Percentiles rank a stretch among this genome's conserved stretches.
Evolutionary conservation across 805 yeast species (phyloP).

Genomic region (Lipomyces orientalis): DNA sequence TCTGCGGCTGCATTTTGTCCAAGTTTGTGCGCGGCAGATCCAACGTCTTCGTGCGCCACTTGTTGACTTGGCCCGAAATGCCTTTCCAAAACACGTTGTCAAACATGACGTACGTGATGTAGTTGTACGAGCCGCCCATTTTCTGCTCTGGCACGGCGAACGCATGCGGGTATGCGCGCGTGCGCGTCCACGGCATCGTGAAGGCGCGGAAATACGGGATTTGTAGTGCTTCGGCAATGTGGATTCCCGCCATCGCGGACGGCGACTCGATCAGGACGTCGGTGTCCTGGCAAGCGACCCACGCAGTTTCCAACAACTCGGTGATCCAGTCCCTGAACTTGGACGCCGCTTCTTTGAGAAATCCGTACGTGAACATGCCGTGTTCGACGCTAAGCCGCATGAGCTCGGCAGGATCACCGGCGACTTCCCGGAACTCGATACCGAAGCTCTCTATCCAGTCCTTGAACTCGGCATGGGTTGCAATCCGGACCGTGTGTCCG

Average conservation of each 20-base stretch:
- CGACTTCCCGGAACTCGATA: slow-evolving; percentile 71
- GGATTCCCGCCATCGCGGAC: slow-evolving; percentile 93
- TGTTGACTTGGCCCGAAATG: slow-evolving; percentile 81
- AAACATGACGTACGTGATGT: slow-evolving; percentile 88
- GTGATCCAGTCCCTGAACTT: slow-evolving; percentile 84
- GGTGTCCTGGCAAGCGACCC: slow-evolving; percentile 84
- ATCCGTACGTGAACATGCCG: slow-evolving; percentile 82
- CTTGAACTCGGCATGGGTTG: slow-evolving; percentile 82
- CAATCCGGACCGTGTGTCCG: slow-evolving; percentile 84
- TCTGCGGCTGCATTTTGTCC: slow-evolving; percentile 71
- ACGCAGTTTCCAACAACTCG: slow-evolving; percentile 71
- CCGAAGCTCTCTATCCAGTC: slow-evolving; percentile 75
- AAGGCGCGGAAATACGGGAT: slow-evolving; percentile 94
- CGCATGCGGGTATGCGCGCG: slow-evolving; percentile 96
- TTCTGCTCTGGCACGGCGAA: slow-evolving; percentile 93
- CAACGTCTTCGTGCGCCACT: slow-evolving; percentile 78
- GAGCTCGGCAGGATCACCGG: slow-evolving; percentile 91
- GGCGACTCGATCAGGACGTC: slow-evolving; percentile 95
- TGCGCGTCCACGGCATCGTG: slow-evolving; percentile 98
- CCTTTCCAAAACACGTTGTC: slow-evolving; percentile 95
- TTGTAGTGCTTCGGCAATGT: slow-evolving; percentile 88
- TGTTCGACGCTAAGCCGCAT: slow-evolving; percentile 93
- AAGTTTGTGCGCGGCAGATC: slow-evolving; percentile 72
- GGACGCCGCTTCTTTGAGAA: slow-evolving; percentile 79
- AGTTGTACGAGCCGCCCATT: slow-evolving; percentile 90